A percentile compares a stretch with the other conserved stretches of the same genome.
These are phyloP conservation scores for Saturnispora dispora DNA, from an alignment of 805 yeast species.

Conservation along the genomic window DNA sequence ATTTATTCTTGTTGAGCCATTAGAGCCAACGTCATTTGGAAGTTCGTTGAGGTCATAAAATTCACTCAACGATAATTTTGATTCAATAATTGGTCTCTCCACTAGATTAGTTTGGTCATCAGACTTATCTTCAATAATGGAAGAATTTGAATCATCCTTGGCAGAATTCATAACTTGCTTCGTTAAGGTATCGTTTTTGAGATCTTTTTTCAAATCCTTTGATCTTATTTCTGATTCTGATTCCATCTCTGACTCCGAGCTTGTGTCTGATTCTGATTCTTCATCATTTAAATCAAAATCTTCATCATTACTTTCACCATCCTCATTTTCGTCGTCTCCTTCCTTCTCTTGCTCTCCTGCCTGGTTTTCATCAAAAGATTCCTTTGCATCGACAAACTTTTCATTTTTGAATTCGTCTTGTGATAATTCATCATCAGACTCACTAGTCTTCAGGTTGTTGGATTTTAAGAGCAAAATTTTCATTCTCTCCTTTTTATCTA, in stretches of 20 bases:
- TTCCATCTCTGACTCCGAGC: not conserved
- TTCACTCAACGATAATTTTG: conserved; percentile 23
- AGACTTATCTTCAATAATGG: conserved; percentile 21
- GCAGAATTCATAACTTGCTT: not conserved
- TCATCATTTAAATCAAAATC: conserved; percentile 11
- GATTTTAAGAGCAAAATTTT: conserved; percentile 10
- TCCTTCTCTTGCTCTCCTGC: not conserved
- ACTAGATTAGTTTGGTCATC: conserved; percentile 13
- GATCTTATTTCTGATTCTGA: conserved; percentile 3
- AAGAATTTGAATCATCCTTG: not conserved
- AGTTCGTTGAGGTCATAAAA: conserved; percentile 55
- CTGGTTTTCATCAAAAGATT: not conserved
- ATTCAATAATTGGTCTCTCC: conserved; percentile 14
- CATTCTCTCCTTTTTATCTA: conserved; percentile 8
- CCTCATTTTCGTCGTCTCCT: not conserved
- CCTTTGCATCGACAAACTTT: conserved; percentile 7
- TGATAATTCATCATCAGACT: not conserved
- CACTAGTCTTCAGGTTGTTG: conserved; percentile 10
- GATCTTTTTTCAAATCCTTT: conserved; percentile 20
- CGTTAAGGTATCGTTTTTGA: conserved; percentile 17
- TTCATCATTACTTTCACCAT: conserved; percentile 6
- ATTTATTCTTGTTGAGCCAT: conserved; percentile 44
- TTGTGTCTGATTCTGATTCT: conserved; percentile 20
- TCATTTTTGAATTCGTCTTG: conserved; percentile 6
- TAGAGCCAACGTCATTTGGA: conserved; percentile 54